Conservation (phyloP, 441 rosid genomes). For the Adansonia grandidieri region DNA sequence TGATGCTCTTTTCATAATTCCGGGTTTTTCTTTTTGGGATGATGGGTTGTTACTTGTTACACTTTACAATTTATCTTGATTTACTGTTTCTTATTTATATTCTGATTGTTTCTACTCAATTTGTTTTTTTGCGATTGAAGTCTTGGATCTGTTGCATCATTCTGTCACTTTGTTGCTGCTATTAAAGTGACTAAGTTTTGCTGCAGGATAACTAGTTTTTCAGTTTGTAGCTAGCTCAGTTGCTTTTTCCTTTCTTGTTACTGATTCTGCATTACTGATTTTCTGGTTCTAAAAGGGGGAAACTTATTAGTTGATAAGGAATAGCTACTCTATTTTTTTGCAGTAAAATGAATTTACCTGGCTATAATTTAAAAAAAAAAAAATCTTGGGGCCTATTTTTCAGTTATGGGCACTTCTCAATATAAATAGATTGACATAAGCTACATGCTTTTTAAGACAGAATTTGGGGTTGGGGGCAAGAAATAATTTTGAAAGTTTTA, state of each 20-base stretch:
- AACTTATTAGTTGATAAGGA: background rate
- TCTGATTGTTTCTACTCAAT: background rate
- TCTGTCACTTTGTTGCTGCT: conserved; percentile 9
- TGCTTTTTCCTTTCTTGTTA: background rate
- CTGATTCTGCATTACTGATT: background rate
- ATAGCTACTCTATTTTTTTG: background rate
- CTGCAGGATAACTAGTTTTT: background rate
- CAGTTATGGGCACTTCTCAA: background rate
- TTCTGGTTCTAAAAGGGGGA: background rate
- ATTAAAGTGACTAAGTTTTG: background rate
- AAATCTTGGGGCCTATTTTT: background rate
- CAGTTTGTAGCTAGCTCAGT: background rate
- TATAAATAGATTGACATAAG: background rate
- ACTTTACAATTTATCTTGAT: background rate
- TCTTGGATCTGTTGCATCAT: conserved; percentile 10
- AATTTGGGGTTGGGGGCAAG: background rate
- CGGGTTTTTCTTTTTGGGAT: background rate
- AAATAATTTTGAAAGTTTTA: background rate
- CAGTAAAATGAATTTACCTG: background rate
- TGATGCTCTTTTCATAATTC: background rate
- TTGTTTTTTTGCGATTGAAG: background rate
- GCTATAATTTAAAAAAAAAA: background rate
- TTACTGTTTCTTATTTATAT: background rate
- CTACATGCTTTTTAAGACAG: background rate
- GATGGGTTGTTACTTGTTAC: background rate